Percentiles rank a stretch among this genome's conserved stretches.
Conservation (phyloP, 1,139 yeast genomes). For the Hanseniaspora gamundiae region DNA sequence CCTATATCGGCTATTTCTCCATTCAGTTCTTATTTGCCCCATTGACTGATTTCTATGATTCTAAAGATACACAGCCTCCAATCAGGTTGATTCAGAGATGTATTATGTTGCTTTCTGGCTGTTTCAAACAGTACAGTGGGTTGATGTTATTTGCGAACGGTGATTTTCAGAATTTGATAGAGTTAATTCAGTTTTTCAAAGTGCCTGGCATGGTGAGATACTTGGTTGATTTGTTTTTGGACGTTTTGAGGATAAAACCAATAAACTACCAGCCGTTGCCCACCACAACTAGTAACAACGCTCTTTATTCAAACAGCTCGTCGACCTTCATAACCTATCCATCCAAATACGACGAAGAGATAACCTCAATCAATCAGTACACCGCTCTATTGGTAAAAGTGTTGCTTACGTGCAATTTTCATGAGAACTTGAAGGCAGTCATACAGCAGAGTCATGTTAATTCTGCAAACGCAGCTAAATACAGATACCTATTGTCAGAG, state of each 20-base stretch:
- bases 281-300: constrained; percentile 15
- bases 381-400: constrained; percentile 45
- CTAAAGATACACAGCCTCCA: constrained; percentile 18
- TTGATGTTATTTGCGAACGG: constrained; percentile 51
- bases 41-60: constrained; percentile 42
- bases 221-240: constrained; percentile 59
- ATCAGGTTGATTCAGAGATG: constrained; percentile 45
- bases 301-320: constrained; percentile 8
- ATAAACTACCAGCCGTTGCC: constrained; percentile 40
- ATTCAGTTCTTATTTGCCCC: constrained; percentile 51
- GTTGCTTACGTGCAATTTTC: constrained; percentile 45
- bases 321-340: constrained; percentile 14
- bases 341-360: constrained; percentile 22
- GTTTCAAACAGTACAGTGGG: constrained; percentile 72
- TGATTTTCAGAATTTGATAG: constrained; percentile 43
- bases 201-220: constrained; percentile 54
- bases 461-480: constrained; percentile 38
- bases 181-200: constrained; percentile 49
- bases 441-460: constrained; percentile 37
- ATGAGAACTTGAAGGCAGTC: constrained; percentile 36
- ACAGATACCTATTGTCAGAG: constrained; percentile 52
- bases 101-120: constrained; percentile 46
- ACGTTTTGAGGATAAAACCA: constrained; percentile 48
- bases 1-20: constrained; percentile 48
- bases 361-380: constrained; percentile 41